Evolutionary conservation across 2,329 filamentous ascomycete genomes (phyloP).

Genomic region (Pseudonectria buxi): DNA sequence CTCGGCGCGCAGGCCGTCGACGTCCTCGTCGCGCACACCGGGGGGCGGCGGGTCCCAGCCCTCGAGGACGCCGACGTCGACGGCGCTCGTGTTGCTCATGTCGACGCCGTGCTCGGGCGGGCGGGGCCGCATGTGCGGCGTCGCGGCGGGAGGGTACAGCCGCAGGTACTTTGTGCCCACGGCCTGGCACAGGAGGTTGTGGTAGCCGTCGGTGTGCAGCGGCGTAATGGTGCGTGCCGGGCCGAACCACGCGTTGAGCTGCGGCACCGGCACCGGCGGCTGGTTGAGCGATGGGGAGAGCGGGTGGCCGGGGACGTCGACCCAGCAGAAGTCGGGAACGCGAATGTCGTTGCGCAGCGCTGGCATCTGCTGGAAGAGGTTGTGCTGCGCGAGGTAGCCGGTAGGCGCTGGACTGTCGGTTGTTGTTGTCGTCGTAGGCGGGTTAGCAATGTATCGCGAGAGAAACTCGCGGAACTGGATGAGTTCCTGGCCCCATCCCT

Average conservation of each 20-base stretch:
- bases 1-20: slow-evolving; percentile 32
- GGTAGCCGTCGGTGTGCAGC: slow-evolving; percentile 87
- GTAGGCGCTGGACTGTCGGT: slow-evolving; percentile 26
- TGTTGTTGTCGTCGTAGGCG: slow-evolving; percentile 3
- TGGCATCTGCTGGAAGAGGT: slow-evolving; percentile 78
- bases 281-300: slow-evolving; percentile 28
- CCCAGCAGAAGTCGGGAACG: slow-evolving; percentile 81
- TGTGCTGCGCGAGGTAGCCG: slow-evolving; percentile 88
- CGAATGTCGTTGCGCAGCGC: slow-evolving; percentile 66
- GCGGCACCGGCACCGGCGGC: slow-evolving; percentile 48
- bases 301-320: slow-evolving; percentile 53
- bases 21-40: slow-evolving; percentile 23
- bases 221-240: slow-evolving; percentile 84
- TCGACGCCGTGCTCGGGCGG: slow-evolving; percentile 65
- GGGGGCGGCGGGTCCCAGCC: slow-evolving; percentile 43
- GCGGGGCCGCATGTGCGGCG: slow-evolving; percentile 52
- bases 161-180: slow-evolving; percentile 90
- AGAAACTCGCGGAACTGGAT: slow-evolving; percentile 70
- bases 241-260: slow-evolving; percentile 90
- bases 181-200: slow-evolving; percentile 85
- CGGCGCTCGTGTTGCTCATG: slow-evolving; percentile 82
- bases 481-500: slow-evolving; percentile 76
- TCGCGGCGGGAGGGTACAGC: slow-evolving; percentile 66
- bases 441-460: slow-evolving; percentile 45
- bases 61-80: slow-evolving; percentile 69